Evolutionary conservation across 768 basidiomycete genomes (phyloP).

Genomic region (Termitomyces sp.): DNA sequence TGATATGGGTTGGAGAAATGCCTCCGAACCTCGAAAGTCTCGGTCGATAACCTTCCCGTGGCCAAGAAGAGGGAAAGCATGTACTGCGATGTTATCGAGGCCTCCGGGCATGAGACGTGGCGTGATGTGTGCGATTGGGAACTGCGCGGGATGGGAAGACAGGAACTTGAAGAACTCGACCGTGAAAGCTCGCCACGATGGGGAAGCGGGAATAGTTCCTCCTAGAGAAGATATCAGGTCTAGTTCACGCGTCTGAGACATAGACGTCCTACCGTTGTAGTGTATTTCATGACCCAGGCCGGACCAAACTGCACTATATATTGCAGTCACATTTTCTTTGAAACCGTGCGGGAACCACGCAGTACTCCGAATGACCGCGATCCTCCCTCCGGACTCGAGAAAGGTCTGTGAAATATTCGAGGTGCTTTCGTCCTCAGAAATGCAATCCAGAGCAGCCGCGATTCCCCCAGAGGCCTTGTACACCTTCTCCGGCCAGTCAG

Average conservation of each 20-base stretch:
- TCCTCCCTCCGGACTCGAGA: slow-evolving; percentile 20
- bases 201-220: slow-evolving; percentile 18
- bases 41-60: slow-evolving; percentile 23
- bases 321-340: slow-evolving; percentile 19
- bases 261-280: slow-evolving; percentile 20
- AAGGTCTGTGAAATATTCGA: slow-evolving; percentile 26
- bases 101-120: slow-evolving; percentile 30
- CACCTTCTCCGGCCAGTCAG: slow-evolving; percentile 26
- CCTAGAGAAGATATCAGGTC: slow-evolving; percentile 7
- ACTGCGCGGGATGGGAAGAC: slow-evolving; percentile 16
- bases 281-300: slow-evolving; percentile 27
- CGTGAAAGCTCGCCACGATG: slow-evolving; percentile 22
- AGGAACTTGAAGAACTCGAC: slow-evolving; percentile 27
- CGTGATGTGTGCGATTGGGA: slow-evolving; percentile 22
- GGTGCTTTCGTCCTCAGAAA: slow-evolving; percentile 26
- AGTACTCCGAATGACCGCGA: slow-evolving; percentile 24
- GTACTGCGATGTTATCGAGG: slow-evolving; percentile 18
- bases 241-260: neutral
- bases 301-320: slow-evolving; percentile 28
- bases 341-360: slow-evolving; percentile 23
- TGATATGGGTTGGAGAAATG: slow-evolving; percentile 24
- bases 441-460: slow-evolving; percentile 27
- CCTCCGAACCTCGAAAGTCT: slow-evolving; percentile 1
- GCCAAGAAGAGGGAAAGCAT: slow-evolving; percentile 26
- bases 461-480: slow-evolving; percentile 23